Percentiles rank a stretch among this genome's conserved stretches.
Evolutionary conservation across 2,329 filamentous ascomycete genomes (phyloP).

Genomic region (Xylariaceae sp.): DNA sequence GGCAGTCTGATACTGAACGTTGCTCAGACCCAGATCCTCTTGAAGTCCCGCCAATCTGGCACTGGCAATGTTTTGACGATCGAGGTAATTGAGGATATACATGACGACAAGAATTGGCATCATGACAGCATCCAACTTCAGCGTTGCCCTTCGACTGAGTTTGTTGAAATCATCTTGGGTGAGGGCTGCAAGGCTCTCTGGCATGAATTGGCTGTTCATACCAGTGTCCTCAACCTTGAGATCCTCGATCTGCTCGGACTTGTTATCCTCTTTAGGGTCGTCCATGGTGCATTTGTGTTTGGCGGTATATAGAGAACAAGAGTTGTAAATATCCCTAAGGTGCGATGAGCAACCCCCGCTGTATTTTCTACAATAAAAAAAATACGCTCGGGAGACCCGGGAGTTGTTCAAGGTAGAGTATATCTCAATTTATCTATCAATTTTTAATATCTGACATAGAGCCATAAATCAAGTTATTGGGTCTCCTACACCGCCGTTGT

Average conservation of each 20-base stretch:
- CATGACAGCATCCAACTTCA: conserved; percentile 38
- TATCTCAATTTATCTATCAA: too few relatives aligned
- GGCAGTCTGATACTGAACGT: conserved; percentile 46
- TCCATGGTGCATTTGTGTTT: too few relatives aligned
- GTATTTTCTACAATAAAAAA: too few relatives aligned
- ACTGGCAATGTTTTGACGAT: conserved; percentile 44
- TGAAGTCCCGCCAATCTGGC: conserved; percentile 43
- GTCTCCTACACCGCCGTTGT: too few relatives aligned
- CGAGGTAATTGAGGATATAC: conserved; percentile 41
- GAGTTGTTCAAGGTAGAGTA: too few relatives aligned
- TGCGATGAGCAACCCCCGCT: too few relatives aligned
- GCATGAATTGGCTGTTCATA: conserved; percentile 32
- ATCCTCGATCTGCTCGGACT: conserved; percentile 21
- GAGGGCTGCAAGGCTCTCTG: conserved; percentile 30
- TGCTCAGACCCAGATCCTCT: conserved; percentile 41
- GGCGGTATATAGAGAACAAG: too few relatives aligned
- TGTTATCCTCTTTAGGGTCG: not conserved
- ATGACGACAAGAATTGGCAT: conserved; percentile 37
- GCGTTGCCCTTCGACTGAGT: conserved; percentile 33
- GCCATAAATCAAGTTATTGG: too few relatives aligned
- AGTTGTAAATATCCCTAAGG: too few relatives aligned
- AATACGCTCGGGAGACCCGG: too few relatives aligned
- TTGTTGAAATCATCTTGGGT: conserved; percentile 26
- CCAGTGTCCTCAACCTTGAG: conserved; percentile 1
- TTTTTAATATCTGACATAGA: too few relatives aligned